Base-by-base conservation (phyloP, 768 basidiomycete species). In the Boletus patriciae region DNA sequence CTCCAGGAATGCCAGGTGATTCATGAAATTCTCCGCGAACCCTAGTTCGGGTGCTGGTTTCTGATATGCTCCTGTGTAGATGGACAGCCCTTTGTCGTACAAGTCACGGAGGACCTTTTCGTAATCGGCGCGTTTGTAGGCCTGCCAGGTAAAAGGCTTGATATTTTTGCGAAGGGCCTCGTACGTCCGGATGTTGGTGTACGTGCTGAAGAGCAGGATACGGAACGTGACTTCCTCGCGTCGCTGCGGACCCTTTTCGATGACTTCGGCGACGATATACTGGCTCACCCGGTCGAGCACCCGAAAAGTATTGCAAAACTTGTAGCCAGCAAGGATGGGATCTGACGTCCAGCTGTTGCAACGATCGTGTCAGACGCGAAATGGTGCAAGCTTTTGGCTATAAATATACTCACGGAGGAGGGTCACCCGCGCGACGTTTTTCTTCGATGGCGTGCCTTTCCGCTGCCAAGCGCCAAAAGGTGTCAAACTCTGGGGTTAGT, bases 261-360 rank as follows among this genome's bases (percentile, higher is more conserved):
- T 84, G 57, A 92, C 88, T 53, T 89, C 79, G 7, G 69, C 64
- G 33, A 92, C 77, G 54, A 92, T 75, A 59, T 79, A 92, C 62
- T 92, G 90, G 31, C 80, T 83, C 18, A 78, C 78, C 36, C 82
- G 83, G 73, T 92, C 90, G 43, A 85, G 77, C 9, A 90, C 83
- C 36, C 90, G 87, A 65, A 80, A 92, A 0, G 86, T 81, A 63
- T 90, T 90, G 72, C 88, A 90, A 66, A 90, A 91, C 31, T 76
- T 78, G 61, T 83, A 78, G 13, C 73, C 64, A 3, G 67, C 75
- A 19, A 92, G 74, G 48, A 86, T 81, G 3, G 70, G 64, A 66
- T 92, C 87, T 1, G 78, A 67, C 0, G 89, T 89, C 90, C 90
- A 92, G 29, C 85, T 86, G 54, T 41, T n/a, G 42, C 19, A 21